Conservation (phyloP, 352 stramenopile species). For the Pythium angustatum region DNA sequence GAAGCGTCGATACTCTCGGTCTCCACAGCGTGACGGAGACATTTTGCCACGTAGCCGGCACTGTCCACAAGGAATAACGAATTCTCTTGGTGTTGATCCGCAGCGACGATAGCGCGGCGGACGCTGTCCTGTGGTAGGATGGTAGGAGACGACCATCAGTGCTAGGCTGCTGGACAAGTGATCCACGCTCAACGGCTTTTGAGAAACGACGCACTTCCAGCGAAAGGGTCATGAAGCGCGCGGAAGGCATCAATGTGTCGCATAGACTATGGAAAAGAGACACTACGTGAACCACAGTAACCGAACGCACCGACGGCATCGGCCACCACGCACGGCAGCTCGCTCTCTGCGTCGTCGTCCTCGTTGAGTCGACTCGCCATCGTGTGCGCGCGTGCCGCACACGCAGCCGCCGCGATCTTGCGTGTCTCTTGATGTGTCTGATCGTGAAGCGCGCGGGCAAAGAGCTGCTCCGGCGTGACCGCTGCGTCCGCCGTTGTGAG, state of each 20-base stretch:
- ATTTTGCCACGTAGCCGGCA: constrained; percentile 7
- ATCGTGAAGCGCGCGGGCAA: constrained; percentile 53
- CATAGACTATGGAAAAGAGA: too few relatives aligned
- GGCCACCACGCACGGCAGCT: constrained; percentile 17
- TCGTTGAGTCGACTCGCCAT: constrained; percentile 36
- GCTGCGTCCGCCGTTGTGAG: background rate
- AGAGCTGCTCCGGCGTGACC: constrained; percentile 44
- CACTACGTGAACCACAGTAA: too few relatives aligned
- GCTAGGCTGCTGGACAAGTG: too few relatives aligned
- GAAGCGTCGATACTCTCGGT: background rate
- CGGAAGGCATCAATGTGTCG: too few relatives aligned
- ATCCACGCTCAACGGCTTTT: too few relatives aligned
- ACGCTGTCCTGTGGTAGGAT: constrained; percentile 1
- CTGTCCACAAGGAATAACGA: constrained; percentile 11
- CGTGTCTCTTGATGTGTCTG: constrained; percentile 25
- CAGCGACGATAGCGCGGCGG: background rate
- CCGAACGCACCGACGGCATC: too few relatives aligned
- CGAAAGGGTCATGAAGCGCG: too few relatives aligned
- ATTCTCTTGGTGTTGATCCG: background rate
- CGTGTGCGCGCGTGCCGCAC: constrained; percentile 33
- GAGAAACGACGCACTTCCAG: too few relatives aligned
- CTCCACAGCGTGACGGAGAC: constrained; percentile 7
- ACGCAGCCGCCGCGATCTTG: constrained; percentile 38
- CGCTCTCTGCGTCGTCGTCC: background rate
- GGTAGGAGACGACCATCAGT: too few relatives aligned